Percentiles rank a stretch among this genome's conserved stretches.
Evolutionary conservation across 768 basidiomycete genomes (phyloP).

Genomic region (Russula virescens): DNA sequence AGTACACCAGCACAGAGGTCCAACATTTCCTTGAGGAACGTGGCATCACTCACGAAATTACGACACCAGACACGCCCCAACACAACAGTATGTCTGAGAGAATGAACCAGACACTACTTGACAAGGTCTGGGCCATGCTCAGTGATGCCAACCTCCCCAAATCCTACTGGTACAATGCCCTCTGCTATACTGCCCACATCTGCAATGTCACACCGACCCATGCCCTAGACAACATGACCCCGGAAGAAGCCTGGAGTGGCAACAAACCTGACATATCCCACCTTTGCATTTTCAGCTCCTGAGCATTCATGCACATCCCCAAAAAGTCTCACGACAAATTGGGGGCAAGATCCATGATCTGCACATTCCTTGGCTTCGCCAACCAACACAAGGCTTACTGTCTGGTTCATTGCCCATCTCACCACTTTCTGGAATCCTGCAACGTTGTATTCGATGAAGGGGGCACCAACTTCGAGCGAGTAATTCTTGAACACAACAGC

Average conservation of each 20-base stretch:
- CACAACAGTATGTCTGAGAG: constrained; percentile 27
- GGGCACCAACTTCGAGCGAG: neutral
- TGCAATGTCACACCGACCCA: constrained; percentile 17
- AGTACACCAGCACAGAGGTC: constrained; percentile 23
- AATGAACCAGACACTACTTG: constrained; percentile 24
- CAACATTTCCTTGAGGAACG: constrained; percentile 15
- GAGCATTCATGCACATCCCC: constrained; percentile 15
- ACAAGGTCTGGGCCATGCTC: constrained; percentile 22
- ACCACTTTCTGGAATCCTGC: constrained; percentile 7
- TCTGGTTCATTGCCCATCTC: constrained; percentile 7
- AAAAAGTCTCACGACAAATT: constrained; percentile 16
- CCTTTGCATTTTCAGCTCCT: constrained; percentile 19
- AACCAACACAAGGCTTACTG: constrained; percentile 19
- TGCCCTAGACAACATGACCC: constrained; percentile 22
- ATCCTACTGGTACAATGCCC: constrained; percentile 24
- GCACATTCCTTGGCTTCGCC: constrained; percentile 22
- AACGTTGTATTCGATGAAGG: constrained; percentile 23
- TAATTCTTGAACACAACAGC: neutral
- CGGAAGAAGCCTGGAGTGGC: neutral
- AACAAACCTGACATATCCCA: constrained; percentile 17
- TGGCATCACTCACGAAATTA: constrained; percentile 20
- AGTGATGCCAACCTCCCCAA: constrained; percentile 9
- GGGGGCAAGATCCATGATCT: constrained; percentile 8
- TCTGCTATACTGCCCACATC: constrained; percentile 17
- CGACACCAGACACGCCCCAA: neutral